Percentiles rank a stretch among this genome's conserved stretches.
phyloP scores from a whole-genome alignment of 495 filamentous ascomycete species.

The Penicillium verhagenii region DNA sequence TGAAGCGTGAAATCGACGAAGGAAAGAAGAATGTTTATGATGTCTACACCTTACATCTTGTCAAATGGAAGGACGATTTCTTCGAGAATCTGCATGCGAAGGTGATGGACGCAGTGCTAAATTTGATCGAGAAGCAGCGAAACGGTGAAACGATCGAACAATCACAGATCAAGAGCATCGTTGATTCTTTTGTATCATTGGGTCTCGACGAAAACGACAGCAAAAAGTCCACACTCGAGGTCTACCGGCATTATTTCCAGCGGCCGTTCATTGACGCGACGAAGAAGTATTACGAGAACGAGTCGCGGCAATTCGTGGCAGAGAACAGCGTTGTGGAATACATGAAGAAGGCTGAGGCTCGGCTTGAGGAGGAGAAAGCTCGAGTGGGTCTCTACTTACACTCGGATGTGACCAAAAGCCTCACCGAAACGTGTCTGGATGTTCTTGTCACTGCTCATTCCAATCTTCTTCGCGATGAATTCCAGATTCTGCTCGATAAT shows the following conservation, averaged over 20 bases:
- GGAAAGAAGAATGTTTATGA: slow-evolving; percentile 98
- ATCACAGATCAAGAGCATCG: slow-evolving; percentile 93
- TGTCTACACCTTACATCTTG: slow-evolving; percentile 94
- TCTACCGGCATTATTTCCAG: slow-evolving; percentile 91
- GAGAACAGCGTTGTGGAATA: slow-evolving; percentile 99
- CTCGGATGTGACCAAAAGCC: slow-evolving; percentile 74
- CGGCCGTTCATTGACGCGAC: slow-evolving; percentile 87
- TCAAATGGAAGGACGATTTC: slow-evolving; percentile 90
- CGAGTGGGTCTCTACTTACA: slow-evolving; percentile 92
- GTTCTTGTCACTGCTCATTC: slow-evolving; percentile 89
- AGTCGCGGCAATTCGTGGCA: slow-evolving; percentile 90
- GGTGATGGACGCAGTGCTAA: slow-evolving; percentile 93
- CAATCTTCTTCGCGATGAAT: slow-evolving; percentile 82
- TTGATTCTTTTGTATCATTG: slow-evolving; percentile 94
- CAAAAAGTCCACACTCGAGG: slow-evolving; percentile 90
- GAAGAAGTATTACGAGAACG: slow-evolving; percentile 78
- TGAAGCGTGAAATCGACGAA: slow-evolving; percentile 98
- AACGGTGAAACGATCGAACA: slow-evolving; percentile 99
- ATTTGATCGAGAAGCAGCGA: slow-evolving; percentile 94
- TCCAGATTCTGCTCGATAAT: slow-evolving; percentile 91
- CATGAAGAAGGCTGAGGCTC: slow-evolving; percentile 97
- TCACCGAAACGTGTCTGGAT: slow-evolving; percentile 85
- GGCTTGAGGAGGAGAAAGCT: slow-evolving; percentile 91
- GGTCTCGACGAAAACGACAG: slow-evolving; percentile 92
- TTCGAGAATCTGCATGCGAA: slow-evolving; percentile 78